Evolutionary conservation across 2,329 filamentous ascomycete genomes (phyloP), one percentile per base, ranked within the genome.

Genomic region (Penicillium sp.): DNA sequence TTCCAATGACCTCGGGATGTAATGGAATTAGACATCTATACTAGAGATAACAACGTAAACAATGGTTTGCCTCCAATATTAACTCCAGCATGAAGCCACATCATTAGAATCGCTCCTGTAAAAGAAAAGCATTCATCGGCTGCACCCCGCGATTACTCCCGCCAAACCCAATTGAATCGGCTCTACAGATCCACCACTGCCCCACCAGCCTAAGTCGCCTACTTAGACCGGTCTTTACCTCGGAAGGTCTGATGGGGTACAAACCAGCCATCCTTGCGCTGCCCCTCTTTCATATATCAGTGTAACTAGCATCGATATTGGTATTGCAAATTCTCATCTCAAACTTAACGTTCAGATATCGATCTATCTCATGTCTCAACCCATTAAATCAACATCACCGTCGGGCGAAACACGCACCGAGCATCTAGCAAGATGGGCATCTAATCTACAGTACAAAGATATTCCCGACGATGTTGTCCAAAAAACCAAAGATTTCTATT

Each of bases 401-500:
- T 13, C 26, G 21, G 49, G 45, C 10, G 50, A 46, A 44, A 65
- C 66, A 5, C 58, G 63, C 45, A 67, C 63, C 9, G 59, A 68
- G 35, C 59, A 50, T n/a, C 53, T 68, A 13, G 66, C 64, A 37
- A 56, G 31, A 14, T 69, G 66, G 64, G 61, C 66, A 14, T 53
- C 61, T 10, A 57, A 58, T 10, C 57, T 69, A 16, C 51, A 60
- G 25, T 70, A 67, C 49, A 25, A 53, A 3, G 62, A 69, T 26
- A 63, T 70, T 19, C 65, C 69, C 4, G 37, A 58, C 14, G 43
- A 65, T 45, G 69, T 69, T 2, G 50, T 72, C 23, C 54, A 71
- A 46, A 67, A 69, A 19, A 72, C 70, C 7, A 71, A 71, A 37
- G 69, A 71, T 43, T 67, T 72, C 33, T 72, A 72, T 50, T 44